Evolutionary conservation across 192 early-diverging fungal species (phyloP).

Genomic region (Backusella mclennaniae): DNA sequence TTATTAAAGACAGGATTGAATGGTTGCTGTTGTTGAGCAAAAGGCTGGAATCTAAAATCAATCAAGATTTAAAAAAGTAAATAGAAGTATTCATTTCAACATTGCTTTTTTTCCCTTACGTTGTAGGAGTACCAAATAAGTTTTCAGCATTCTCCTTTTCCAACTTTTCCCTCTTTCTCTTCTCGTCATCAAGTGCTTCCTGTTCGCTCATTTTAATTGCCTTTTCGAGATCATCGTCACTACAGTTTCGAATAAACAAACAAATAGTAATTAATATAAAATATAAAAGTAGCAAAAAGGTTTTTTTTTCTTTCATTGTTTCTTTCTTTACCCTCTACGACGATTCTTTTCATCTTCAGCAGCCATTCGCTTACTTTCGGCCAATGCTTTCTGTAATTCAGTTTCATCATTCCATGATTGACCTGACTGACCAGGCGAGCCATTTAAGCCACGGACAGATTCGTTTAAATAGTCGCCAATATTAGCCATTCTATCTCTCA

Average conservation of each 20-base stretch:
- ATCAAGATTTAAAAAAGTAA: not conserved
- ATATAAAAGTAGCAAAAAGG: not conserved
- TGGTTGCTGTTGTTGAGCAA: slow-evolving; percentile 24
- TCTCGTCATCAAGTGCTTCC: slow-evolving; percentile 34
- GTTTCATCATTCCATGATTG: slow-evolving; percentile 69
- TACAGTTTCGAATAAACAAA: not conserved
- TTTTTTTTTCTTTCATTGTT: not conserved
- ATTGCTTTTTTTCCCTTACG: not conserved
- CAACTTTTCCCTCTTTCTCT: slow-evolving; percentile 20
- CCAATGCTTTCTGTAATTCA: slow-evolving; percentile 79
- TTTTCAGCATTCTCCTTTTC: slow-evolving; percentile 21
- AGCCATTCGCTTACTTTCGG: slow-evolving; percentile 76
- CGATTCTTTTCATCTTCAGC: slow-evolving; percentile 39
- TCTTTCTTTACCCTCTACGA: slow-evolving; percentile 21
- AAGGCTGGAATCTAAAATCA: slow-evolving; percentile 3
- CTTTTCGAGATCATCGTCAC: slow-evolving; percentile 30
- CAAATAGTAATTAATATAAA: not conserved
- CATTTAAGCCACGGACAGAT: slow-evolving; percentile 5
- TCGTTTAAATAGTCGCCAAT: slow-evolving; percentile 37
- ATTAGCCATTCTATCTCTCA: slow-evolving; percentile 60
- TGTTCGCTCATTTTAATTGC: slow-evolving; percentile 33
- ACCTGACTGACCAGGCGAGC: slow-evolving; percentile 24
- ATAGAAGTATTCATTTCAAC: not conserved
- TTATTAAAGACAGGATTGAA: slow-evolving; percentile 10
- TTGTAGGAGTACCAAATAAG: slow-evolving; percentile 17